Evolutionary conservation across 2,329 filamentous ascomycete genomes (phyloP), one percentile per base, ranked within the genome.

Genomic region (Pseudogymnoascus sp.): DNA sequence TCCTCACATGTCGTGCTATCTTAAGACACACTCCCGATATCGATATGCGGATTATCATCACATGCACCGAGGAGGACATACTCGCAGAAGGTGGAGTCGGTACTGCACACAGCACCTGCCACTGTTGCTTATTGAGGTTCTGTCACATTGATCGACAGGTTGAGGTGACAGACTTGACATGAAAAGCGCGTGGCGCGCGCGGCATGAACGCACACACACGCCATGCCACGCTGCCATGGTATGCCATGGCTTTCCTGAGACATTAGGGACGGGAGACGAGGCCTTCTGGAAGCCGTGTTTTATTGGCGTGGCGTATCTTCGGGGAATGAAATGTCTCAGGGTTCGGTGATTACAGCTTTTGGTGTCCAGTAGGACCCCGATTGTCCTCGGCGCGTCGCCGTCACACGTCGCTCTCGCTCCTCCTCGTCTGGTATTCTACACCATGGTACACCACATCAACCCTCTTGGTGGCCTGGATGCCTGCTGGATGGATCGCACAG

Each of bases 81-180:
- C 21, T 6, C 11, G 7, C 12, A 25, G 37, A 5, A 14, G 34
- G 37, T 42, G 38, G 38, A 18, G 40, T 56, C 3, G 14, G 10
- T 7, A 7, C 8, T 56, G 28, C n/a, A 31, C 25, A 53, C n/a
- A 12, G 4, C 25, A 56, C 44, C 23, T 34, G 25, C n/a, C 46
- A 18, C 5, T 1, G 10, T n/a, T 31, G 46, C 25, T 56, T 56
- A n/a, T 18, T 14, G n/a, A 6, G n/a, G 46, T 56, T 56, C 11
- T 56, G 46, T 56, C 28, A 56, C 46, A 56, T 56, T 18, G 46
- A 56, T 56, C 46, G 46, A 34, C 46, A 18, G 25, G 46, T 31
- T 1, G 28, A 56, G 28, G 46, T 56, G 46, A 56, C 12, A 16
- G 14, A 50, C n/a, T 11, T 25, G 42, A n/a, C 11, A 46, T 23